A percentile compares a stretch with the other conserved stretches of the same genome.
Evolutionary conservation across 768 basidiomycete species (phyloP).

Genomic region (Ramaria rubella): DNA sequence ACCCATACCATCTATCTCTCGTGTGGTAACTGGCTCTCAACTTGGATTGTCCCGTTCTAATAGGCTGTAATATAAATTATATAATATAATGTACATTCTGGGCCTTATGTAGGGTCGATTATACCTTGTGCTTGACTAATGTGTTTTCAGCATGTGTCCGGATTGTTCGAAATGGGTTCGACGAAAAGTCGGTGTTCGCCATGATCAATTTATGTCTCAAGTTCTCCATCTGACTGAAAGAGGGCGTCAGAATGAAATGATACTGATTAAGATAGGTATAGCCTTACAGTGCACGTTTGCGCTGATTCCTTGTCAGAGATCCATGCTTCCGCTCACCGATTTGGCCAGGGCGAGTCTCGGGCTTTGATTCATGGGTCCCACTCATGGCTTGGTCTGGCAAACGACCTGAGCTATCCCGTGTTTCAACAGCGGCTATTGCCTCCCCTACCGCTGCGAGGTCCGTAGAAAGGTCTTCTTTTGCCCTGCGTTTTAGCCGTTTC

Average conservation of each 20-base stretch:
- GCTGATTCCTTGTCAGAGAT: constrained; percentile 55
- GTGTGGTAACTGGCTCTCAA: too few species aligned
- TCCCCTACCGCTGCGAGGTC: constrained; percentile 31
- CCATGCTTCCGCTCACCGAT: constrained; percentile 62
- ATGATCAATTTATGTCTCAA: constrained; percentile 66
- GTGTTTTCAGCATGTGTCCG: constrained; percentile 78
- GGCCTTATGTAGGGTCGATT: too few species aligned
- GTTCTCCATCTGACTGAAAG: constrained; percentile 53
- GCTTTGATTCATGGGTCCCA: not conserved
- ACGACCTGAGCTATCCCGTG: constrained; percentile 1
- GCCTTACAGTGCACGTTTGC: constrained; percentile 63
- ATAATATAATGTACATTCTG: too few species aligned
- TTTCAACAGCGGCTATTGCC: constrained; percentile 9
- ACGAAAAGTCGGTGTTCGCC: constrained; percentile 54
- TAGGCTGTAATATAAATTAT: too few species aligned
- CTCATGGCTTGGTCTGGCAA: not conserved
- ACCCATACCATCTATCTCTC: too few species aligned
- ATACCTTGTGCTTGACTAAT: constrained; percentile 45
- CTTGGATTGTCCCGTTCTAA: too few species aligned
- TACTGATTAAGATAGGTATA: constrained; percentile 7
- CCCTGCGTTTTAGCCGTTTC: constrained; percentile 64
- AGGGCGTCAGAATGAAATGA: not conserved
- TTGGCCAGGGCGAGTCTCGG: constrained; percentile 36
- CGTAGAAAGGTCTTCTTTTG: constrained; percentile 30
- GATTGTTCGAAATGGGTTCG: constrained; percentile 72